These are phyloP conservation scores for Ustulina deusta DNA, from an alignment of 2,329 filamentous ascomycete genomes.

Conservation along the genomic window DNA sequence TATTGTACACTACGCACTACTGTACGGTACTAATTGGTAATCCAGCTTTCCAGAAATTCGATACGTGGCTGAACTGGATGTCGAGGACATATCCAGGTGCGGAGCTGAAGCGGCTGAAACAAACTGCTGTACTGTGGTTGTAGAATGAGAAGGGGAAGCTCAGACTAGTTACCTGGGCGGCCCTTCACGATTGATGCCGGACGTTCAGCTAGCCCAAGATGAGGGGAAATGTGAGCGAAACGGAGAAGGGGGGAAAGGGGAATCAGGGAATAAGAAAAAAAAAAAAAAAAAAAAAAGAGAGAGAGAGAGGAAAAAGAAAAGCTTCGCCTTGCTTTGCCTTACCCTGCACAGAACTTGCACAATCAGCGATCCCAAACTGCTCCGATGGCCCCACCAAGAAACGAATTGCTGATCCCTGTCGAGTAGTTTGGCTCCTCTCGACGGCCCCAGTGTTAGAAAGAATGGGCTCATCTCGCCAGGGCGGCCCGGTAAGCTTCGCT, in stretches of 20 bases:
- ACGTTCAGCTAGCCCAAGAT: slow-evolving; percentile 19
- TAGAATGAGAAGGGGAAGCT: slow-evolving; percentile 18
- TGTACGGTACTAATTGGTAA: slow-evolving; percentile 14
- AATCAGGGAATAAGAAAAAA: neutral
- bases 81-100: slow-evolving; percentile 11
- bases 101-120: slow-evolving; percentile 42
- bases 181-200: slow-evolving; percentile 17
- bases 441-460: slow-evolving; percentile 25
- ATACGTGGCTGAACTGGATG: slow-evolving; percentile 29
- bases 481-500: slow-evolving; percentile 39
- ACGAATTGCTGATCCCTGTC: slow-evolving; percentile 30
- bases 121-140: slow-evolving; percentile 22
- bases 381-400: slow-evolving; percentile 25
- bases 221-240: slow-evolving; percentile 27
- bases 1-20: slow-evolving; percentile 1
- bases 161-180: neutral
- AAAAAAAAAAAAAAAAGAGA: slow-evolving; percentile 14
- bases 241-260: slow-evolving; percentile 2
- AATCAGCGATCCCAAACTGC: neutral
- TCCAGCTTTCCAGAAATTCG: slow-evolving; percentile 21
- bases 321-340: slow-evolving; percentile 36
- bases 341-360: slow-evolving; percentile 32
- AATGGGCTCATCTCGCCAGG: slow-evolving; percentile 42
- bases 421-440: slow-evolving; percentile 17
- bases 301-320: slow-evolving; percentile 6